phyloP scores from a whole-genome alignment of 2,329 filamentous ascomycete genomes.

The Colletotrichum eleusines region DNA sequence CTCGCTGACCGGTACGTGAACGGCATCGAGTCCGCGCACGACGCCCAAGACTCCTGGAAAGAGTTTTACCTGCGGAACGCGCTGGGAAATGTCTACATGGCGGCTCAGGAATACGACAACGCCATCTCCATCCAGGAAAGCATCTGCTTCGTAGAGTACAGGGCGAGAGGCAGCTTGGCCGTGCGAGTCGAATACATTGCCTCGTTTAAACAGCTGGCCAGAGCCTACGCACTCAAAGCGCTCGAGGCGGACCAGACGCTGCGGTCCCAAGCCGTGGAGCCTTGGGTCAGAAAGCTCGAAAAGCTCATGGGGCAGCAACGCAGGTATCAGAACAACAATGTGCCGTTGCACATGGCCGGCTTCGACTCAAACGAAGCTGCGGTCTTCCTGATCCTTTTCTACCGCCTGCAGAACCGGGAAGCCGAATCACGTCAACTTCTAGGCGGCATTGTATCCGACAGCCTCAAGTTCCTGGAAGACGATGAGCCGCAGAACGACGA shows the following conservation, averaged over 20 bases:
- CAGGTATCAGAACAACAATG: constrained; percentile 54
- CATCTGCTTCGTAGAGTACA: constrained; percentile 54
- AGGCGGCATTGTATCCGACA: constrained; percentile 51
- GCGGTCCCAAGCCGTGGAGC: constrained; percentile 45
- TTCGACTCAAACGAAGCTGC: constrained; percentile 57
- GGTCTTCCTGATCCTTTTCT: constrained; percentile 55
- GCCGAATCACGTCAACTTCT: constrained; percentile 49
- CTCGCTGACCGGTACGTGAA: constrained; percentile 48
- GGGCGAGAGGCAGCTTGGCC: constrained; percentile 54
- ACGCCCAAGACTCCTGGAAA: constrained; percentile 52
- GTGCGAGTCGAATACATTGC: constrained; percentile 55
- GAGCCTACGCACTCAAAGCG: constrained; percentile 48
- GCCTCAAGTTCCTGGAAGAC: constrained; percentile 54
- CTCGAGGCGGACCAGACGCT: constrained; percentile 33
- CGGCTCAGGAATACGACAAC: constrained; percentile 51
- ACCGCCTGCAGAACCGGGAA: constrained; percentile 49
- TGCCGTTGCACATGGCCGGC: constrained; percentile 55
- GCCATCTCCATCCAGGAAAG: constrained; percentile 53
- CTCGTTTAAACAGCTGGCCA: constrained; percentile 55
- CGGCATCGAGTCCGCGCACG: constrained; percentile 51
- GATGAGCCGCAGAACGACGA: constrained; percentile 57
- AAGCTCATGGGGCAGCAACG: constrained; percentile 53
- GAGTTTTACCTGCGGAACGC: constrained; percentile 55
- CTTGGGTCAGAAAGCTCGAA: constrained; percentile 53
- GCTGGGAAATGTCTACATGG: constrained; percentile 51